Evolutionary conservation across 2,329 filamentous ascomycete species (phyloP).

Genomic region (Cytospora leucostoma): DNA sequence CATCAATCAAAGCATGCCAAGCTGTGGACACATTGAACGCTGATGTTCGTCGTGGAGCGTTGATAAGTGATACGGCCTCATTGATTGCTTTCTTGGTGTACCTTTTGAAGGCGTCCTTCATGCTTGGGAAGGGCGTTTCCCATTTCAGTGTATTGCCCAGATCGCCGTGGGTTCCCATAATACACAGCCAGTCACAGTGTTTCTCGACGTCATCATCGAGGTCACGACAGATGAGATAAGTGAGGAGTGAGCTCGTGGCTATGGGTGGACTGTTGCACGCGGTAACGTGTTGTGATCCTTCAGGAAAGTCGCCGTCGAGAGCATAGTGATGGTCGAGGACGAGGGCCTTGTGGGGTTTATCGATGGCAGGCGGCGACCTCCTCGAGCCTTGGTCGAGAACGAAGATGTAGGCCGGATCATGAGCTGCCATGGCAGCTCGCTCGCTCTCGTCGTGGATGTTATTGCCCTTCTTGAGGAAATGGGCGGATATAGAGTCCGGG

Average conservation of each 20-base stretch:
- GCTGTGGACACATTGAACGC: constrained; percentile 61
- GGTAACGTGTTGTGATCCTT: constrained; percentile 56
- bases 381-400: constrained; percentile 67
- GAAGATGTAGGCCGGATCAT: constrained; percentile 59
- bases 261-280: constrained; percentile 66
- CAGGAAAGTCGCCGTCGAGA: constrained; percentile 56
- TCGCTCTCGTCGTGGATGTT: constrained; percentile 59
- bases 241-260: constrained; percentile 64
- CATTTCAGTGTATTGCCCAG: constrained; percentile 66
- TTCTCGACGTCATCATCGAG: constrained; percentile 53
- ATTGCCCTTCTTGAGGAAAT: constrained; percentile 61
- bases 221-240: constrained; percentile 62
- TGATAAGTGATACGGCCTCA: constrained; percentile 63
- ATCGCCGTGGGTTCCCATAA: constrained; percentile 67
- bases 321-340: constrained; percentile 68
- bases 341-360: constrained; percentile 51
- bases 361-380: constrained; percentile 54
- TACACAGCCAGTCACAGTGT: constrained; percentile 62
- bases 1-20: constrained; percentile 59
- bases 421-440: constrained; percentile 50
- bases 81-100: constrained; percentile 64
- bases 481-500: constrained; percentile 53
- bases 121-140: constrained; percentile 67
- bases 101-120: constrained; percentile 59
- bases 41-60: constrained; percentile 64